Percentiles rank a stretch among this genome's conserved stretches.
These are phyloP conservation scores for Ophiocordyceps unilateralis DNA, from an alignment of 2,329 filamentous ascomycete species.

Conservation along the genomic window DNA sequence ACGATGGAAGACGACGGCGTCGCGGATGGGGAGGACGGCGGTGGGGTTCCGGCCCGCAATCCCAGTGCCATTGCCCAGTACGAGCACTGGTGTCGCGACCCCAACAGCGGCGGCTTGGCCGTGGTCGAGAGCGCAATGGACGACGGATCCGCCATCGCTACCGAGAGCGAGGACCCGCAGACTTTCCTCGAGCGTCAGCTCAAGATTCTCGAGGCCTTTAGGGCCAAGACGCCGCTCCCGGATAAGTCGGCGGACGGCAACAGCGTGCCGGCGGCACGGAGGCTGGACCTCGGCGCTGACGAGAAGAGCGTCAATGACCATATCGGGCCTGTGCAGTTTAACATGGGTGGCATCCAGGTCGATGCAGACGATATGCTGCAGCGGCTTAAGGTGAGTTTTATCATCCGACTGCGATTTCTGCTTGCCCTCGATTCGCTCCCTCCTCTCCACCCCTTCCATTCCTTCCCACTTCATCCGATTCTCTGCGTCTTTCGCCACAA, in stretches of 20 bases:
- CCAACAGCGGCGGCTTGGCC: slow-evolving; percentile 40
- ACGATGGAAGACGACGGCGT: slow-evolving; percentile 9
- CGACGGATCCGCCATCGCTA: slow-evolving; percentile 14
- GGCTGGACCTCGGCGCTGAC: slow-evolving; percentile 17
- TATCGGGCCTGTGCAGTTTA: slow-evolving; percentile 90
- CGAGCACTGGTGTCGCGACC: slow-evolving; percentile 64
- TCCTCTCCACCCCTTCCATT: too few species aligned
- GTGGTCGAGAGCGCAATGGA: slow-evolving; percentile 22
- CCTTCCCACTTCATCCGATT: too few species aligned
- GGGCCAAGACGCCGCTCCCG: slow-evolving; percentile 29
- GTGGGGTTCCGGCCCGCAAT: not conserved
- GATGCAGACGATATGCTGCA: slow-evolving; percentile 89
- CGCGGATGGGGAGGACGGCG: not conserved
- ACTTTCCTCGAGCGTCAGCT: slow-evolving; percentile 60
- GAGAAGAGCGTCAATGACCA: slow-evolving; percentile 50
- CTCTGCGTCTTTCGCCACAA: too few species aligned
- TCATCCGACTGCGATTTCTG: not conserved
- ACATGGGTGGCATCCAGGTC: slow-evolving; percentile 93
- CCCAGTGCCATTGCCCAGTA: slow-evolving; percentile 51
- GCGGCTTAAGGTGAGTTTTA: slow-evolving; percentile 51
- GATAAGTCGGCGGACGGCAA: slow-evolving; percentile 20
- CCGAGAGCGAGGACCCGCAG: slow-evolving; percentile 47
- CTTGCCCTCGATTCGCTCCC: too few species aligned
- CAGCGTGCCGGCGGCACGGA: slow-evolving; percentile 8
- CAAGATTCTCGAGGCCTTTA: slow-evolving; percentile 51